Conservation (phyloP, 192 early-diverging fungal genomes). For the Linnemannia schmuckeri region DNA sequence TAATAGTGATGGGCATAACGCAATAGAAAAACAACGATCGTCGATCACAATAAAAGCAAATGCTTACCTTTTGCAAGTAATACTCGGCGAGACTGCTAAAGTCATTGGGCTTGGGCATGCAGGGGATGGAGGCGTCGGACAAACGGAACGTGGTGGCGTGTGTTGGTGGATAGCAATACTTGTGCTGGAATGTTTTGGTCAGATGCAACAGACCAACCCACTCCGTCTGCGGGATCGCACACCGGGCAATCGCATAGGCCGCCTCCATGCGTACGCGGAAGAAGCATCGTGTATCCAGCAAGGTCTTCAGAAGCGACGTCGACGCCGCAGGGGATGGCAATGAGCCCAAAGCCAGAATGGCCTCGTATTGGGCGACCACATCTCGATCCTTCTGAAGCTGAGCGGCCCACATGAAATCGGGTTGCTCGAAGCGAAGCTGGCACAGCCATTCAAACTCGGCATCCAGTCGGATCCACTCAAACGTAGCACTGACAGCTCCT, state of each 20-base stretch:
- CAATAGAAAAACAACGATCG: too few relatives aligned
- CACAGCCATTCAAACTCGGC: constrained; percentile 96
- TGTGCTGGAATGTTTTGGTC: constrained; percentile 77
- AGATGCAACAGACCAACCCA: constrained; percentile 82
- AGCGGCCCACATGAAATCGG: constrained; percentile 96
- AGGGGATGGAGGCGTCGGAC: constrained; percentile 58
- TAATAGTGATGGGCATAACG: not conserved
- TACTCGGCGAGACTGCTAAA: constrained; percentile 92
- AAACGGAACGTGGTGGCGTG: constrained; percentile 39
- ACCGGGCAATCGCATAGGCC: constrained; percentile 76
- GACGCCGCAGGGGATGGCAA: constrained; percentile 76
- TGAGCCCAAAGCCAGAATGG: constrained; percentile 27
- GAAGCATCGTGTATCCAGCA: constrained; percentile 84
- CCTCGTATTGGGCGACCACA: constrained; percentile 92
- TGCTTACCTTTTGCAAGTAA: constrained; percentile 82
- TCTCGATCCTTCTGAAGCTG: constrained; percentile 92
- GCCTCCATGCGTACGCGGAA: constrained; percentile 91
- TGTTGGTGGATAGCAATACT: constrained; percentile 74
- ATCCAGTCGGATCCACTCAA: constrained; percentile 98
- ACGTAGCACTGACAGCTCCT: constrained; percentile 66
- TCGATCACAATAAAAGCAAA: not conserved
- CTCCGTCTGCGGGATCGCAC: constrained; percentile 67
- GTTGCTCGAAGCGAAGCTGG: constrained; percentile 86
- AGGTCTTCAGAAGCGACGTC: constrained; percentile 80
- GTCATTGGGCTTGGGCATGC: constrained; percentile 89